Base-by-base conservation (phyloP, 179 eudicot genomes). In the Camellia oleifera region DNA sequence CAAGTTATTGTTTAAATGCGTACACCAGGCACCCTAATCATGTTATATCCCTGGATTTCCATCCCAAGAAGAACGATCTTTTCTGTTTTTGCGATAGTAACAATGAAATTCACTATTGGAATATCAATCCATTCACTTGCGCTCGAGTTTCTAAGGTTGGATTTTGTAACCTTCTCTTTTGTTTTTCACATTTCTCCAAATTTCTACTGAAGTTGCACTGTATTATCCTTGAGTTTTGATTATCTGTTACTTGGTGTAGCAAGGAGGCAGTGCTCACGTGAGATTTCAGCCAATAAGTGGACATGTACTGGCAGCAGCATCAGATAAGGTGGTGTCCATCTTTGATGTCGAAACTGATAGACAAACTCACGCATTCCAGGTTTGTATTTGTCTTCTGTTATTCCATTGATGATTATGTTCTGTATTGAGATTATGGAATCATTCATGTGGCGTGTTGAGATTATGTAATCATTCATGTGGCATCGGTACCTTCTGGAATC, bases 271-370 rank as follows among this genome's bases (percentile, higher is more conserved):
- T 70, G 90, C 94, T 69, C 90, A 89, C 85, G 98, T 94, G 86
- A 91, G 99, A 84, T 95, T 95, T 83, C 98, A 96, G 77, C 99
- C 99, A 53, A 81, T 86, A 82, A 82, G 15, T 42, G 99, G 99
- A 15, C 94, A 88, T 69, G 85, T 87, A 77, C 88, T 96, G 32
- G 99, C 98, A 60, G 97, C 96, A 68, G 97, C 96, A 52, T 87
- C 94, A 60, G 94, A 93, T 63, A 90, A 88, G 85, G 85, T 87
- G 75, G 95, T 94, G 72, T 90, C 98, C 42, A 80, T 94, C 76
- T 88, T 84, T 84, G 98, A 94, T 79, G 91, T 93, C 7, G 97
- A 94, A 80, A 87, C 87, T 32, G 94, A 94, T 83, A 87, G 92
- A 86, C 88, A 81, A 77, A 85, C 82, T 57, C 91, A 83, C 70